phyloP scores from a whole-genome alignment of 768 basidiomycete genomes.

The Boletus sensibilis region DNA sequence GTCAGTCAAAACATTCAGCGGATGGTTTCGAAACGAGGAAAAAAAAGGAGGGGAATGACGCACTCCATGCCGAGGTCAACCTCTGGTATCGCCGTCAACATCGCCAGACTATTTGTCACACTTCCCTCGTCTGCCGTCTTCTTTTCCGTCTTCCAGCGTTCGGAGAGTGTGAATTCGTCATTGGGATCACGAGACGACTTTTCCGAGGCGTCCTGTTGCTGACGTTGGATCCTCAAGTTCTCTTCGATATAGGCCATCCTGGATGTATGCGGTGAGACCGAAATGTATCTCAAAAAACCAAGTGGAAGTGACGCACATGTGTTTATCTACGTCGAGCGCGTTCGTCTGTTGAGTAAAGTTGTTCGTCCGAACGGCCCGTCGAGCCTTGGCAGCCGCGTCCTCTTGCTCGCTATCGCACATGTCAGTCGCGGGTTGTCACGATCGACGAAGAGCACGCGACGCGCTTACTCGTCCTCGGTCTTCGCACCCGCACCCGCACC shows the following conservation, averaged over 20 bases:
- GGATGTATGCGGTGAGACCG: neutral
- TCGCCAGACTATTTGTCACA: conserved; percentile 88
- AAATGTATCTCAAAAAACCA: no score
- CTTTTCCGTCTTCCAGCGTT: conserved; percentile 61
- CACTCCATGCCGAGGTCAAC: conserved; percentile 99
- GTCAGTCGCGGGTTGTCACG: neutral
- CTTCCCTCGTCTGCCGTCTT: conserved; percentile 78
- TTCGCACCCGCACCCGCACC: conserved; percentile 26
- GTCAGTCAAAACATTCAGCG: no score
- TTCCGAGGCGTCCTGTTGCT: conserved; percentile 47
- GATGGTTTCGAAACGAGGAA: neutral
- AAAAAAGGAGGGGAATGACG: conserved; percentile 33
- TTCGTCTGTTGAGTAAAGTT: conserved; percentile 99
- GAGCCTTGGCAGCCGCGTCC: conserved; percentile 67
- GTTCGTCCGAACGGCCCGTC: conserved; percentile 74
- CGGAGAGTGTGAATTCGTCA: conserved; percentile 74
- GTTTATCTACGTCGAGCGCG: conserved; percentile 94
- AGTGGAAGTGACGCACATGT: conserved; percentile 64
- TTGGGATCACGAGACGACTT: conserved; percentile 50
- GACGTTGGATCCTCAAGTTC: conserved; percentile 77
- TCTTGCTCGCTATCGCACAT: conserved; percentile 49
- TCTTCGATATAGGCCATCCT: conserved; percentile 98
- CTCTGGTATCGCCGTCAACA: conserved; percentile 98
- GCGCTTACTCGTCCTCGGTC: conserved; percentile 48
- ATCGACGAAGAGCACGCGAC: neutral